These are phyloP conservation scores for Pascua guehoae DNA, from an alignment of 1,284 basidiomycete species.

Conservation along the genomic window DNA sequence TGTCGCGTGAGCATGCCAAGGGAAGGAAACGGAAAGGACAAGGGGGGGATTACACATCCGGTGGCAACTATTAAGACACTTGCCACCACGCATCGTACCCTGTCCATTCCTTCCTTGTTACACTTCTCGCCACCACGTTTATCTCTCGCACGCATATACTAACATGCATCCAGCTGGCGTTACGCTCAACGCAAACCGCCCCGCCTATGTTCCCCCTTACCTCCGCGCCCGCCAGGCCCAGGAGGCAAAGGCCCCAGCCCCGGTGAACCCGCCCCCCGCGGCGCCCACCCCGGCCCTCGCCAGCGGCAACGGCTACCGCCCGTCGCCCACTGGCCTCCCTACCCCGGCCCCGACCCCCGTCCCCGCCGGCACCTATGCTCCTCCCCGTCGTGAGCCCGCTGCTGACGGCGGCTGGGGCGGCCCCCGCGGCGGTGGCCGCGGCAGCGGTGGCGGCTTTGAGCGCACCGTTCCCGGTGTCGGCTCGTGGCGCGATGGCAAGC, in stretches of 20 bases:
- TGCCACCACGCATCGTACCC: conserved; percentile 1
- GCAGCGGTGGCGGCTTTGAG: conserved; percentile 50
- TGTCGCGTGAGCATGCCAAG: conserved; percentile 14
- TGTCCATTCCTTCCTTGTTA: not conserved
- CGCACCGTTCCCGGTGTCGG: conserved; percentile 64
- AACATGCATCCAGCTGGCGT: conserved; percentile 21
- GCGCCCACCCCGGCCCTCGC: conserved; percentile 25
- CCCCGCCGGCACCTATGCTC: conserved; percentile 53
- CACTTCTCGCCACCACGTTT: not conserved
- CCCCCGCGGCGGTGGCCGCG: conserved; percentile 52
- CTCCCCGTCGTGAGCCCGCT: conserved; percentile 49
- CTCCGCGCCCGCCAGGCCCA: conserved; percentile 57
- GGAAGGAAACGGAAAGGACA: too few species aligned
- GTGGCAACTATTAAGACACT: not conserved
- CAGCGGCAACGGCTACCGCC: conserved; percentile 32
- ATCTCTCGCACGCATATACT: conserved; percentile 1
- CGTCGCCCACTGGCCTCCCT: conserved; percentile 39
- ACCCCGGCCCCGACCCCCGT: conserved; percentile 44
- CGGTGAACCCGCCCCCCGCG: conserved; percentile 15
- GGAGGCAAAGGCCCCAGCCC: conserved; percentile 14
- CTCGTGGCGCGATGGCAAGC: conserved; percentile 83
- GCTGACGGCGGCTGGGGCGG: conserved; percentile 56
- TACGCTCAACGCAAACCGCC: conserved; percentile 58
- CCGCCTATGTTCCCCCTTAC: conserved; percentile 90
- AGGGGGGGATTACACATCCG: not conserved